Evolutionary conservation across 768 basidiomycete species (phyloP).

Genomic region (Leccinum obscurum): DNA sequence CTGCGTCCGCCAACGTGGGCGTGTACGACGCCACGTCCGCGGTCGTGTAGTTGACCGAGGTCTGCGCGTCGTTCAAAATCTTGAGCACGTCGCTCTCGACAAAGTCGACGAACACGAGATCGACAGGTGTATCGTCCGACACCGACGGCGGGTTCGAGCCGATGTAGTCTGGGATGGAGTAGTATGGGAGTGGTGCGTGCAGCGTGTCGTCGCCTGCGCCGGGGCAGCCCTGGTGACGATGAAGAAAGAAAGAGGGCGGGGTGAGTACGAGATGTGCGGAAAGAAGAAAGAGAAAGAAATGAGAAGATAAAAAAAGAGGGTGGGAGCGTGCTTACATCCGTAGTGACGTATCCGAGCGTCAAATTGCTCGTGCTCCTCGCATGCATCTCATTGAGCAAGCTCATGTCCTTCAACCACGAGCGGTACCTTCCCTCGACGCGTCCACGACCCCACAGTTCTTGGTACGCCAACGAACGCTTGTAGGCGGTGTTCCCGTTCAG

Average conservation of each 20-base stretch:
- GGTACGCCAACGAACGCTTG: neutral
- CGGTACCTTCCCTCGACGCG: neutral
- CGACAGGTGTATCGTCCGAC: slow-evolving; percentile 51
- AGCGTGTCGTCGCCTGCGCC: slow-evolving; percentile 72
- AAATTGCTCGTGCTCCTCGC: slow-evolving; percentile 39
- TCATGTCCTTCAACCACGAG: neutral
- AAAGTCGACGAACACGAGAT: slow-evolving; percentile 78
- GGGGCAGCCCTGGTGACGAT: slow-evolving; percentile 55
- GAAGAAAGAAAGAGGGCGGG: neutral
- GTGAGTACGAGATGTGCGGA: neutral
- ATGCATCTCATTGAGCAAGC: slow-evolving; percentile 13
- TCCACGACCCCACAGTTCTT: neutral
- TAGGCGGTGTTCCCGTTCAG: slow-evolving; percentile 45
- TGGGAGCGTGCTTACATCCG: neutral
- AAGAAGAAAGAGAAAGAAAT: neutral
- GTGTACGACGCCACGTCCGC: slow-evolving; percentile 59
- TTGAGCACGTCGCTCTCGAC: slow-evolving; percentile 51
- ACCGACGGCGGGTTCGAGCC: slow-evolving; percentile 54
- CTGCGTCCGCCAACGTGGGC: slow-evolving; percentile 38
- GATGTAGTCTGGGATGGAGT: slow-evolving; percentile 56
- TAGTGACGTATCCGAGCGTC: neutral
- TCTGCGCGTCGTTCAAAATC: slow-evolving; percentile 59
- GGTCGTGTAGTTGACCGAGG: slow-evolving; percentile 45
- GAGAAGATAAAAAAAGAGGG: neutral
- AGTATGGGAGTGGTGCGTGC: slow-evolving; percentile 62